Base-by-base conservation (phyloP, 2,329 filamentous ascomycete genomes). In the Colletotrichum ledebouriae region DNA sequence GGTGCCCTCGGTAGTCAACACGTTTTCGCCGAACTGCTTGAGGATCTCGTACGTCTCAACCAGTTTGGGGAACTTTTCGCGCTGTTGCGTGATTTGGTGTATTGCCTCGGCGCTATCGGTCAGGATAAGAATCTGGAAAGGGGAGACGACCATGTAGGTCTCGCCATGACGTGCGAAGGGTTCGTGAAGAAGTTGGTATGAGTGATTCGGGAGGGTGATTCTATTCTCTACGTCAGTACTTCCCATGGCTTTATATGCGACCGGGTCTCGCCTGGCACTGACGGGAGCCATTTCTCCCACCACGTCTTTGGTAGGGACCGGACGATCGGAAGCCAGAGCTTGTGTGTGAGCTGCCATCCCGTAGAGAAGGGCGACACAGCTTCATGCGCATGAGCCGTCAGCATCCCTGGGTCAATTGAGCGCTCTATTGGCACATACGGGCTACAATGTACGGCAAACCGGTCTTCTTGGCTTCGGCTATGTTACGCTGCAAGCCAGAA, bases 31-130 rank as follows among this genome's bases (percentile, higher is more conserved):
- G 75, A 91, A 94, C 58, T 71, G 70, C 44, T 70, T 60, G 34
- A 92, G 79, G 13, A 87, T 81, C 17, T 76, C 77, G 73, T 92
- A 92, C 61, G 86, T 79, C 66, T 86, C 78, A 13, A 87, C 84
- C 7, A 89, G 87, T 78, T 93, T 93, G 50, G 90, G 90, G 74
- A 94, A 94, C 69, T 89, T 86, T 55, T 92, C 91, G 49, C 91
- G 85, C 53, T 90, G 83, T 4, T 84, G 82, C 1, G 88, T 88
- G 60, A 95, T 86, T 75, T 92, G 89, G 64, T 84, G 84, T 63
- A 92, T 87, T 17, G 85, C 87, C 67, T 90, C 89, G 15, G 92
- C 86, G 76, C 90, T 88, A 47, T 87, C 85, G 5, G 88, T 87
- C 71, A 84, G 86, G 41, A 92, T 72, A 17, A 84, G 75, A 15